Percentiles rank a stretch among this genome's conserved stretches.
Conservation (phyloP, 345 rosid species). For the Acer saccharum region DNA sequence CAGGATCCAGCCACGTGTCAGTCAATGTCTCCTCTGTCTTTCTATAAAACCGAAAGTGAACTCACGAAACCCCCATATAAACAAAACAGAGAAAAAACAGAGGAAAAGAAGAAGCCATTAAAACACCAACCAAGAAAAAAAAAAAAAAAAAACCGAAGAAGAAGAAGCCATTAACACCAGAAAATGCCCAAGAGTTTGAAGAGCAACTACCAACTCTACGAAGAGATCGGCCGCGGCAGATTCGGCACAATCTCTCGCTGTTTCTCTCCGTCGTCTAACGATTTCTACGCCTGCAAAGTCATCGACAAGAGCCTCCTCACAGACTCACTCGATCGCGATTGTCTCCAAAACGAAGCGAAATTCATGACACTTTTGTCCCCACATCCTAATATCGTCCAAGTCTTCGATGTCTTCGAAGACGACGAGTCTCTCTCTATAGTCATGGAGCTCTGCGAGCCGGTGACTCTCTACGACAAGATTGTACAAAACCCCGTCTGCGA, state of each 20-base stretch:
- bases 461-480: conserved; percentile 54
- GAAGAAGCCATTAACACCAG: neutral
- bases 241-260: conserved; percentile 72
- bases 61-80: neutral
- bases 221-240: conserved; percentile 78
- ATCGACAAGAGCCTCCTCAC: conserved; percentile 55
- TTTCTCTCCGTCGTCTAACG: conserved; percentile 43
- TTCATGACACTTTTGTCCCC: conserved; percentile 64
- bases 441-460: conserved; percentile 59
- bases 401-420: conserved; percentile 57
- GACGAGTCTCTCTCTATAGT: conserved; percentile 56
- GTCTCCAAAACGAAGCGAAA: conserved; percentile 72
- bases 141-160: too few species aligned
- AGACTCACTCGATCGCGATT: conserved; percentile 67
- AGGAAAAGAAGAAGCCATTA: neutral
- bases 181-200: conserved; percentile 31
- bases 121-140: too few species aligned
- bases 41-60: neutral
- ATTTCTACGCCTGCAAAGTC: conserved; percentile 70
- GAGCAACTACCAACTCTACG: conserved; percentile 55
- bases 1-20: neutral
- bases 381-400: conserved; percentile 59
- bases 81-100: neutral
- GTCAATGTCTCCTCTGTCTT: too few species aligned
- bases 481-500: conserved; percentile 42